Evolutionary conservation across 108 stramenopile species (phyloP).

Genomic region (Tribonema minus): DNA sequence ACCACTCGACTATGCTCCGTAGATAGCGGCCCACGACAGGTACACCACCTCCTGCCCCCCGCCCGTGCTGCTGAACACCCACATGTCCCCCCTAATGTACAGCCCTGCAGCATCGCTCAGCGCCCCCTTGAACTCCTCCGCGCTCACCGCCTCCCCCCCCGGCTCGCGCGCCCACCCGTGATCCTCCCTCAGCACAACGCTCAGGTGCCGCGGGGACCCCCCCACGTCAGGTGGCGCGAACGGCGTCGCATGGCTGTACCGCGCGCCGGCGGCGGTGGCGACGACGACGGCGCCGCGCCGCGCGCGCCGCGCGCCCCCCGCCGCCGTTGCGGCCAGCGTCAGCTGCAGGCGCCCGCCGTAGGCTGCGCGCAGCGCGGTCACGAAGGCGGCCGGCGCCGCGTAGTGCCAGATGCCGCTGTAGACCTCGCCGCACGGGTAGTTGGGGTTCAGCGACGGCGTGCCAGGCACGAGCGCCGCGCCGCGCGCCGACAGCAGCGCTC

Average conservation of each 20-base stretch:
- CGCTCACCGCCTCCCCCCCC: background rate
- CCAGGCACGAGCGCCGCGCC: background rate
- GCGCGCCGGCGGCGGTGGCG: background rate
- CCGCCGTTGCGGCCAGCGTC: conserved; percentile 1
- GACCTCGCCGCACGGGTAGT: conserved; percentile 24
- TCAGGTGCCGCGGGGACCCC: conserved; percentile 1
- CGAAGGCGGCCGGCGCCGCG: conserved; percentile 6
- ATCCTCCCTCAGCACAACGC: conserved; percentile 27
- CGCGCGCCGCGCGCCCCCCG: conserved; percentile 3
- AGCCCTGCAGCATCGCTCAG: conserved; percentile 5
- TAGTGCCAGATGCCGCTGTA: conserved; percentile 12
- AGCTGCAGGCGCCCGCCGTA: conserved; percentile 17
- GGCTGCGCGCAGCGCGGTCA: background rate
- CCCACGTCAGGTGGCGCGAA: background rate
- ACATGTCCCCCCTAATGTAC: conserved; percentile 9
- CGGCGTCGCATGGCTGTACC: background rate
- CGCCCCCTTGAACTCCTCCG: background rate
- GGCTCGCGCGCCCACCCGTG: conserved; percentile 21
- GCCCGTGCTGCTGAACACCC: conserved; percentile 11
- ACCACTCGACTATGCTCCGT: too few relatives aligned
- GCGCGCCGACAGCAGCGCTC: background rate
- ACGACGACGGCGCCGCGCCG: conserved; percentile 10
- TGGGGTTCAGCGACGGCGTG: conserved; percentile 9
- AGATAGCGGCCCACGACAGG: too few relatives aligned
- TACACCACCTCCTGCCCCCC: conserved; percentile 33